Evolutionary conservation across 805 yeast species (phyloP).

Genomic region (Kuraishia piskuri): DNA sequence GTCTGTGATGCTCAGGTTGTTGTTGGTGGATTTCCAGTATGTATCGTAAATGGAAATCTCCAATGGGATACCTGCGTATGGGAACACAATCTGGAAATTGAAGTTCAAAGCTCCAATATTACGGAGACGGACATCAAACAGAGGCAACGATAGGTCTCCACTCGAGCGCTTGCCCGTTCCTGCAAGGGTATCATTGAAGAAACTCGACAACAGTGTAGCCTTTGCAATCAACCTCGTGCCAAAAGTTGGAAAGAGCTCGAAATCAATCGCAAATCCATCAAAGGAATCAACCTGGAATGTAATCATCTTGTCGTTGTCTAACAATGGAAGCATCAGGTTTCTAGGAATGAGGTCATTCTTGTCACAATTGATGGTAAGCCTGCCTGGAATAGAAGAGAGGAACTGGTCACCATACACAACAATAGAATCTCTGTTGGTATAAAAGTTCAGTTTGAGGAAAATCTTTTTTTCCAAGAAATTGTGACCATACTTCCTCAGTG

Average conservation of each 20-base stretch:
- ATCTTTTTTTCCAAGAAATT: slow-evolving; percentile 88
- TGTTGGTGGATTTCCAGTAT: slow-evolving; percentile 89
- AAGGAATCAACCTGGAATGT: slow-evolving; percentile 81
- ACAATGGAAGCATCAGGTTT: slow-evolving; percentile 70
- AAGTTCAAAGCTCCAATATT: slow-evolving; percentile 76
- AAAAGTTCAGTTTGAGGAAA: slow-evolving; percentile 68
- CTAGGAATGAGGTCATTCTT: slow-evolving; percentile 82
- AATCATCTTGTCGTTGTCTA: slow-evolving; percentile 52
- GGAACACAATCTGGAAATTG: slow-evolving; percentile 75
- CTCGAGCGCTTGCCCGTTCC: slow-evolving; percentile 29
- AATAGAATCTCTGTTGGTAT: slow-evolving; percentile 36
- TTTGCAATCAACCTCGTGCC: slow-evolving; percentile 91
- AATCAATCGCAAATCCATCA: slow-evolving; percentile 66
- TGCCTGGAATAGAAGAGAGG: slow-evolving; percentile 53
- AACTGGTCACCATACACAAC: slow-evolving; percentile 35
- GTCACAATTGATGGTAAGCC: slow-evolving; percentile 74
- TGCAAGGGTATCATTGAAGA: slow-evolving; percentile 25
- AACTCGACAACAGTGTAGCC: slow-evolving; percentile 63
- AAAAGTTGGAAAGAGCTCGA: slow-evolving; percentile 89
- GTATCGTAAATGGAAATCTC: slow-evolving; percentile 92
- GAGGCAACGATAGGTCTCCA: slow-evolving; percentile 48
- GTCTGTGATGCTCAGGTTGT: slow-evolving; percentile 14
- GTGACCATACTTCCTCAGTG: slow-evolving; percentile 90
- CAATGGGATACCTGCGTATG: slow-evolving; percentile 76
- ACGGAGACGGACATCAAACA: slow-evolving; percentile 73